Conservation (phyloP, 495 filamentous ascomycete species). For the Neurospora sp. region DNA sequence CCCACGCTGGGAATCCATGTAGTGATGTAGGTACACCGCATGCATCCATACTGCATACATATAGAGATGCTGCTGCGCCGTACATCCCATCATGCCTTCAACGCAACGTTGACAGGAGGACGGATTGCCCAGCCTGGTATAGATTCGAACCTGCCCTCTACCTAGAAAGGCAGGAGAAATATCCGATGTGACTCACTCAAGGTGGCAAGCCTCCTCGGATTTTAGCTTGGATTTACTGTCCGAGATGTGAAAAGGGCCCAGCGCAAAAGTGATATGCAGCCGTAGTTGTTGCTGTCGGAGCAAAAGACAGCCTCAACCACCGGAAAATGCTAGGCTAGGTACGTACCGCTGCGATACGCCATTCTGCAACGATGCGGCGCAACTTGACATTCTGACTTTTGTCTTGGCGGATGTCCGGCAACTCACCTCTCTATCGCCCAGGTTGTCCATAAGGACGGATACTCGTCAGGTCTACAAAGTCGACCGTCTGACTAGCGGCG, state of each 20-base stretch:
- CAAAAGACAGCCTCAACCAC: background rate
- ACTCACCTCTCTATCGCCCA: background rate
- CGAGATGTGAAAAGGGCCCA: background rate
- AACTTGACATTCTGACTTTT: background rate
- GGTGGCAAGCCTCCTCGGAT: background rate
- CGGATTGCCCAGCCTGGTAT: background rate
- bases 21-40: background rate
- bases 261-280: background rate
- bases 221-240: background rate
- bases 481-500: no score
- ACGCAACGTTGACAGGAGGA: background rate
- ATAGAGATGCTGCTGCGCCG: background rate
- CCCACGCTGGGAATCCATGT: background rate
- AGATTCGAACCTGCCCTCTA: background rate
- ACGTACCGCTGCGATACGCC: background rate
- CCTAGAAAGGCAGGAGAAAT: background rate
- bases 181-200: background rate
- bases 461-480: no score
- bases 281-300: background rate
- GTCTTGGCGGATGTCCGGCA: background rate
- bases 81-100: background rate
- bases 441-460: background rate
- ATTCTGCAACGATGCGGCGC: background rate
- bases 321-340: background rate
- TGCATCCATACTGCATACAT: background rate